Evolutionary conservation across 139 green algal genomes (phyloP).

Genomic region (Micractinium sp.): DNA sequence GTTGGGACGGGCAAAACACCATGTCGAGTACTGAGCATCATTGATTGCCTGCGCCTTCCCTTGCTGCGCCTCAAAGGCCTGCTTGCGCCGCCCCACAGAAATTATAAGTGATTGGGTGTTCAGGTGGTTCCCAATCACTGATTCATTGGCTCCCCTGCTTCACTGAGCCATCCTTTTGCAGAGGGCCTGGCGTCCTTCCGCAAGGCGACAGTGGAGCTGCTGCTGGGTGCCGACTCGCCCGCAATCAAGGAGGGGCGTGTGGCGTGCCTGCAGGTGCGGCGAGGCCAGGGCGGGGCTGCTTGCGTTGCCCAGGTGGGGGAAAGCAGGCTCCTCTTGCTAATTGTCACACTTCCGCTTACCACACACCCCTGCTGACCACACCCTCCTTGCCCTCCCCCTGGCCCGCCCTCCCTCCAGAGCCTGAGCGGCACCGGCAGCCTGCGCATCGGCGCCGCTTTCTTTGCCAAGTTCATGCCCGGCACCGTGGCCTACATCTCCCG

Average conservation of each 20-base stretch:
- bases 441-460: conserved; percentile 91
- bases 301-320: not conserved
- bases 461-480: conserved; percentile 83
- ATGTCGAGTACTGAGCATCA: not conserved
- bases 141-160: too few relatives aligned
- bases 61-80: too few relatives aligned
- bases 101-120: too few relatives aligned
- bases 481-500: conserved; percentile 81
- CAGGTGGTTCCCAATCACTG: too few relatives aligned
- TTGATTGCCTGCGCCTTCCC: not conserved
- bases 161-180: too few relatives aligned
- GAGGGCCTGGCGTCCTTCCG: conserved; percentile 90
- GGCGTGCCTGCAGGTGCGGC: conserved; percentile 18
- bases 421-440: conserved; percentile 96
- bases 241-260: conserved; percentile 74
- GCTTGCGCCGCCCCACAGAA: too few relatives aligned
- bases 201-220: conserved; percentile 85
- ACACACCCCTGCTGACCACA: not conserved
- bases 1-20: not conserved
- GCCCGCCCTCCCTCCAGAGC: conserved; percentile 44
- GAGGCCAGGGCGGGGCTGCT: not conserved
- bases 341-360: not conserved
- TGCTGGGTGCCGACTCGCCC: conserved; percentile 79
- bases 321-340: not conserved
- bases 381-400: not conserved